Evolutionary conservation across 108 stramenopile genomes (phyloP).

Genomic region (Fragilariopsis cylindrus): DNA sequence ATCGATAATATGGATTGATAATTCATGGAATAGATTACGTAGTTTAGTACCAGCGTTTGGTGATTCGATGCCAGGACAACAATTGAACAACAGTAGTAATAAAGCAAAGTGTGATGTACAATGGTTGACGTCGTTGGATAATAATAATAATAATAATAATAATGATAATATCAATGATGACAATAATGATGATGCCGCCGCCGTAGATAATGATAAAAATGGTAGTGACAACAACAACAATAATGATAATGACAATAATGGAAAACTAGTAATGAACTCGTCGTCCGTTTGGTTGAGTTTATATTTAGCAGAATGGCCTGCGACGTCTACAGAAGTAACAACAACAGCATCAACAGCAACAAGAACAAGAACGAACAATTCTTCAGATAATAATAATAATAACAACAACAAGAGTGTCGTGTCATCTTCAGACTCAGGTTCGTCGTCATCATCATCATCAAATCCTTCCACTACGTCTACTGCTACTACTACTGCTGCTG

Average conservation of each 20-base stretch:
- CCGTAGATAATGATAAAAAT: too few relatives aligned
- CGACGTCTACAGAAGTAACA: neutral
- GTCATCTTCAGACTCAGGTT: neutral
- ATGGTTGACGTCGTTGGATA: neutral
- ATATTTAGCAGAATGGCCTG: constrained; percentile 11
- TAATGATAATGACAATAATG: too few relatives aligned
- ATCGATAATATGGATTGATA: constrained; percentile 10
- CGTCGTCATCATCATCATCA: neutral
- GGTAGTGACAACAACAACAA: too few relatives aligned
- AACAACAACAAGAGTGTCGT: too few relatives aligned
- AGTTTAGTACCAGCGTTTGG: constrained; percentile 9
- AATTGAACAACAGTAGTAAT: neutral
- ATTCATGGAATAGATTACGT: constrained; percentile 10
- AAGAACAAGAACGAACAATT: neutral
- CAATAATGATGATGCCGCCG: neutral
- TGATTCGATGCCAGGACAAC: constrained; percentile 5
- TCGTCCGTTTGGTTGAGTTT: constrained; percentile 6
- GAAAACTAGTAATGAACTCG: too few relatives aligned
- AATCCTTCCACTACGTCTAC: neutral
- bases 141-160: neutral
- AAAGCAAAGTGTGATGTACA: neutral
- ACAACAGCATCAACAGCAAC: neutral
- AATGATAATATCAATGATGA: neutral
- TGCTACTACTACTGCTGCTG: too few relatives aligned
- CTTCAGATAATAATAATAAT: too few relatives aligned